Percentiles rank a stretch among this genome's conserved stretches.
Evolutionary conservation across 2,329 filamentous ascomycete genomes (phyloP).

Genomic region (Chrysoporthe austroafricana): DNA sequence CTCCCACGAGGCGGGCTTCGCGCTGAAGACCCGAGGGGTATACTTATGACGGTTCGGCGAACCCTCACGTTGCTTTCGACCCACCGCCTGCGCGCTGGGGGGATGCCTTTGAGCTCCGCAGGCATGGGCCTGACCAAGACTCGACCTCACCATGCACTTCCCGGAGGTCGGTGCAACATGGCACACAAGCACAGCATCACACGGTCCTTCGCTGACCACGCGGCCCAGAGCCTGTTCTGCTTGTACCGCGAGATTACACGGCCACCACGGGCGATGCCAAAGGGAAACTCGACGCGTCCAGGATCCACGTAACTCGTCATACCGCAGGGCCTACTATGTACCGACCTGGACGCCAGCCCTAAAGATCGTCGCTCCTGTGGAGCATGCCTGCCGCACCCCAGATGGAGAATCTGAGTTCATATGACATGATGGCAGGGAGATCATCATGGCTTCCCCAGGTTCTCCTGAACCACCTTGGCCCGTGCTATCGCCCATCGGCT

Average conservation of each 20-base stretch:
- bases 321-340: constrained; percentile 1
- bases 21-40: neutral
- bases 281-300: constrained; percentile 7
- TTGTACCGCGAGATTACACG: neutral
- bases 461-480: constrained; percentile 1
- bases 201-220: neutral
- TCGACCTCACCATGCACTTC: constrained; percentile 13
- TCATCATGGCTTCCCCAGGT: constrained; percentile 12
- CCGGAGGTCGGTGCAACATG: constrained; percentile 15
- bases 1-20: neutral
- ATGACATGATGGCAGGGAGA: constrained; percentile 13
- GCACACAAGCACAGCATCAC: constrained; percentile 8
- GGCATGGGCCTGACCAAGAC: neutral
- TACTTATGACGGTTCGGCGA: neutral
- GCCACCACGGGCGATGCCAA: neutral
- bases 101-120: constrained; percentile 2
- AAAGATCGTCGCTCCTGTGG: constrained; percentile 11
- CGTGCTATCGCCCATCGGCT: neutral
- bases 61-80: neutral
- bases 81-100: neutral
- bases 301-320: constrained; percentile 20
- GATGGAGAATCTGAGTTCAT: constrained; percentile 7
- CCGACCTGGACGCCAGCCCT: constrained; percentile 12
- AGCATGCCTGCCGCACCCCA: constrained; percentile 1
- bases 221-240: neutral